A percentile compares a stretch with the other conserved stretches of the same genome.
These are phyloP conservation scores for Nemania sp. DNA, from an alignment of 2,329 filamentous ascomycete genomes.

Conservation along the genomic window DNA sequence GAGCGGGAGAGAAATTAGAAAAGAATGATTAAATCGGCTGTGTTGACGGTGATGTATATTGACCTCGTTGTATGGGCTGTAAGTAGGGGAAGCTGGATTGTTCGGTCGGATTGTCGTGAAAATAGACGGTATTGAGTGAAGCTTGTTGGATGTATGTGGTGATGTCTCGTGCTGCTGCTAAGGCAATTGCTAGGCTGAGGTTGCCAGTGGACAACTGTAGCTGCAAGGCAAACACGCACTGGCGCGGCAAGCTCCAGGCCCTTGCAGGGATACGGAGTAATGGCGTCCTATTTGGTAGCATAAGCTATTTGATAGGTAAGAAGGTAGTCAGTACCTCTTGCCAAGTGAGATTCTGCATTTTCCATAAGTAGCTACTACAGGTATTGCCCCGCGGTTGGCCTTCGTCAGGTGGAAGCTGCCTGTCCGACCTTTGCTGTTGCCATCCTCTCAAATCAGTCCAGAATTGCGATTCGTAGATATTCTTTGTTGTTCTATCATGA, in stretches of 20 bases:
- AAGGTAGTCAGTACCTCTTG: background rate
- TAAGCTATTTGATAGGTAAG: background rate
- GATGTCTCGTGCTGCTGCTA: conserved; percentile 31
- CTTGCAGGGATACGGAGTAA: conserved; percentile 5
- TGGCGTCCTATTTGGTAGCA: background rate
- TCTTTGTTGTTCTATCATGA: background rate
- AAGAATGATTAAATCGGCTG: background rate
- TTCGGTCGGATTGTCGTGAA: background rate
- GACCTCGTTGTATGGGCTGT: background rate
- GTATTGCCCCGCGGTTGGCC: background rate
- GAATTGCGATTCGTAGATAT: conserved; percentile 2
- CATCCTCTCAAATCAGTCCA: background rate
- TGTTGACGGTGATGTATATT: background rate
- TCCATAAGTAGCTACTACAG: background rate
- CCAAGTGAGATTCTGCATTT: background rate
- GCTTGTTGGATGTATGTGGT: conserved; percentile 11
- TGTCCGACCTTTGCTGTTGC: background rate
- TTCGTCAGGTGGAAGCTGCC: background rate
- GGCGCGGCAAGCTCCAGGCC: conserved; percentile 31
- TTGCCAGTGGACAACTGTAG: conserved; percentile 10
- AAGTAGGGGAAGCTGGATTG: background rate
- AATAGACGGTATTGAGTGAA: background rate
- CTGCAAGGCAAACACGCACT: conserved; percentile 33
- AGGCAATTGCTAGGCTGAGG: conserved; percentile 14
- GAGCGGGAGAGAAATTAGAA: background rate